Conservation (phyloP, 176 grass and related monocot species). For the Phoenix dactylifera region DNA sequence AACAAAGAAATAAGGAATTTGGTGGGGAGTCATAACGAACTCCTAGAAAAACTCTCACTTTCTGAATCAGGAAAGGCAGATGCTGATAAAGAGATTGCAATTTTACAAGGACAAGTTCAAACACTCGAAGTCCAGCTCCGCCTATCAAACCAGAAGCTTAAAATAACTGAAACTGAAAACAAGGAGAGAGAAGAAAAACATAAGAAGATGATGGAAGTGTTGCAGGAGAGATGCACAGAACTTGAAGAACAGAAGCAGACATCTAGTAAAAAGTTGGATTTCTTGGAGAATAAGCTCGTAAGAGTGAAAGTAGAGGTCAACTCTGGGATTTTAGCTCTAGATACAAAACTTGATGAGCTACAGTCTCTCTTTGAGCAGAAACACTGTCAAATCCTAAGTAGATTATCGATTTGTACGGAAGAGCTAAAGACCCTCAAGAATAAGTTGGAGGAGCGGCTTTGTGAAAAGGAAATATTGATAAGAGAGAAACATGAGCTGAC, state of each 20-base stretch:
- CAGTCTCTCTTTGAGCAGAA: constrained; percentile 27
- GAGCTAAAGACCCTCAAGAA: constrained; percentile 39
- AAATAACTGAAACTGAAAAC: constrained; percentile 46
- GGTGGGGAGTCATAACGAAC: constrained; percentile 19
- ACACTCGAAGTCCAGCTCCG: constrained; percentile 48
- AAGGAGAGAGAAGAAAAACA: constrained; percentile 53
- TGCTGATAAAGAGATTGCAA: constrained; percentile 43
- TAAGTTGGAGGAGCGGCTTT: constrained; percentile 31
- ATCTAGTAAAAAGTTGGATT: constrained; percentile 27
- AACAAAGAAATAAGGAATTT: constrained; percentile 30
- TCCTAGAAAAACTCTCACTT: constrained; percentile 19
- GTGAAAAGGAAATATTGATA: constrained; percentile 40
- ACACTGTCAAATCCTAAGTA: constrained; percentile 13
- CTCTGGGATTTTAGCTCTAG: constrained; percentile 24
- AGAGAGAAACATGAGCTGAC: constrained; percentile 26
- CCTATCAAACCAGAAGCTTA: constrained; percentile 61
- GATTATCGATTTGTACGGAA: constrained; percentile 31
- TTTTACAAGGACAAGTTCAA: constrained; percentile 41
- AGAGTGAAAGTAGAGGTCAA: constrained; percentile 36
- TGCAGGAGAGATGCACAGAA: constrained; percentile 26
- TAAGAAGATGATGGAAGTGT: constrained; percentile 21
- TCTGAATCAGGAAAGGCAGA: constrained; percentile 32
- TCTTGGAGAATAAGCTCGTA: constrained; percentile 29
- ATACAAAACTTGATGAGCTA: constrained; percentile 35
- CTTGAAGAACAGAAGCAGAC: constrained; percentile 36